Base-by-base conservation (phyloP, 768 basidiomycete species). In the Dentipellis sp. region DNA sequence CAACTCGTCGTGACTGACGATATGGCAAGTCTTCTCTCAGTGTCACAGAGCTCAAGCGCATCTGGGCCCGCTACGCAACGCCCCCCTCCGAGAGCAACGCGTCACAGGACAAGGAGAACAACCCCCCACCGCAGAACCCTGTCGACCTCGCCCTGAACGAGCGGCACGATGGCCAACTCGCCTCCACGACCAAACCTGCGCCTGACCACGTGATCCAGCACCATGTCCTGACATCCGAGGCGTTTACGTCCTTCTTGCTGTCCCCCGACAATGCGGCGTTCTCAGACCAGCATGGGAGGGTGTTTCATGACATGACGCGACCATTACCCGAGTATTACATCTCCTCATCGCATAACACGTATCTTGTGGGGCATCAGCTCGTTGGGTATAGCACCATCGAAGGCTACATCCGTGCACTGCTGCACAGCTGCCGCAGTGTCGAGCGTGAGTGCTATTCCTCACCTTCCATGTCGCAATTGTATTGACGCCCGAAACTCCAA, bases 261-360 rank as follows among this genome's bases (percentile, higher is more conserved):
- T 94, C 93, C 0, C 65, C 79, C 0, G 88, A 93, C 59, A 97
- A 97, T 62, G 69, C 84, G 0, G 73, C 78, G 11, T 77, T 81
- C 61, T 62, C 74, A 5, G 78, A 81, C 39, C 77, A 81, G 60
- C 76, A 83, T 38, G 68, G 69, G 34, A 71, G 73, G 14, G 71
- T 84, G 5, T 76, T 75, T 68, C 90, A 94, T 51, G 87, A 97
- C 63, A 97, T 98, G 97, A 87, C 86, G 0, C 74, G 79, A 1
- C 92, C 95, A 1, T 74, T 97, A 12, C 80, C 83, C 1, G 89
- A 97, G 56, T 98, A 98, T 67, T 91, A 76, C 65, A 80, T 94
- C 64, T 92, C 89, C 3, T 85, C 89, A 10, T 92, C 89, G 9
- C 94, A 98, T 66, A 97, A 98, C 62, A 94, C 91, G 0, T 94